phyloP scores from a whole-genome alignment of 1,284 basidiomycete genomes.

The Cutaneotrichosporon arboriforme region DNA sequence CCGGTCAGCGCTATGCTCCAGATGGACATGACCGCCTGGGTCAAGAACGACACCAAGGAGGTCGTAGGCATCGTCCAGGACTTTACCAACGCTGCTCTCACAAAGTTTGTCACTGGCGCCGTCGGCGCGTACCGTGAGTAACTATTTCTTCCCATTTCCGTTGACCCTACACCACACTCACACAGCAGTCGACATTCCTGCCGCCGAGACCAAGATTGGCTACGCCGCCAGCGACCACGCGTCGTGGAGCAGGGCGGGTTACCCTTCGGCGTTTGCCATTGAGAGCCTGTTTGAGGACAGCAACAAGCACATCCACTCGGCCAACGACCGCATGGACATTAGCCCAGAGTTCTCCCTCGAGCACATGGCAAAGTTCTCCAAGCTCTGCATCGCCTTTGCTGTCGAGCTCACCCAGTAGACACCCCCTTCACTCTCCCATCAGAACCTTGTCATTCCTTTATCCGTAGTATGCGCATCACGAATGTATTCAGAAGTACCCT shows the following conservation, averaged over 20 bases:
- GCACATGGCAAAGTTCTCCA: slow-evolving; percentile 64
- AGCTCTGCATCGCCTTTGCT: slow-evolving; percentile 76
- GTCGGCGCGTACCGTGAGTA: slow-evolving; percentile 62
- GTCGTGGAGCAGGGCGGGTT: slow-evolving; percentile 79
- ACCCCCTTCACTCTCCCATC: too few relatives aligned
- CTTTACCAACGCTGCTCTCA: slow-evolving; percentile 65
- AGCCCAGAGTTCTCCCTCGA: slow-evolving; percentile 69
- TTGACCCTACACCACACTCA: background rate
- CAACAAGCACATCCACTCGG: slow-evolving; percentile 76
- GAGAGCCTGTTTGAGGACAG: slow-evolving; percentile 49
- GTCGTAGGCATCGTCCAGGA: slow-evolving; percentile 87
- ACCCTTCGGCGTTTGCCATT: slow-evolving; percentile 71
- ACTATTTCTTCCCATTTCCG: slow-evolving; percentile 1
- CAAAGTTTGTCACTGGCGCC: slow-evolving; percentile 64
- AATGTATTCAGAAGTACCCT: background rate
- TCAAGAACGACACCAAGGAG: slow-evolving; percentile 80
- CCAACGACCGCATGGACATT: slow-evolving; percentile 74
- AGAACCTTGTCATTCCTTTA: background rate
- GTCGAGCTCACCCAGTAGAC: slow-evolving; percentile 57
- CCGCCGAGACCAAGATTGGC: slow-evolving; percentile 63
- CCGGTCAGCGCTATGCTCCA: slow-evolving; percentile 80
- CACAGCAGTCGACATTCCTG: slow-evolving; percentile 39
- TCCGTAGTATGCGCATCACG: background rate
- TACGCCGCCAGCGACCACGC: slow-evolving; percentile 86
- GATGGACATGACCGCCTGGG: slow-evolving; percentile 90